Evolutionary conservation across 345 rosid genomes (phyloP).

Genomic region (Acer saccharum): DNA sequence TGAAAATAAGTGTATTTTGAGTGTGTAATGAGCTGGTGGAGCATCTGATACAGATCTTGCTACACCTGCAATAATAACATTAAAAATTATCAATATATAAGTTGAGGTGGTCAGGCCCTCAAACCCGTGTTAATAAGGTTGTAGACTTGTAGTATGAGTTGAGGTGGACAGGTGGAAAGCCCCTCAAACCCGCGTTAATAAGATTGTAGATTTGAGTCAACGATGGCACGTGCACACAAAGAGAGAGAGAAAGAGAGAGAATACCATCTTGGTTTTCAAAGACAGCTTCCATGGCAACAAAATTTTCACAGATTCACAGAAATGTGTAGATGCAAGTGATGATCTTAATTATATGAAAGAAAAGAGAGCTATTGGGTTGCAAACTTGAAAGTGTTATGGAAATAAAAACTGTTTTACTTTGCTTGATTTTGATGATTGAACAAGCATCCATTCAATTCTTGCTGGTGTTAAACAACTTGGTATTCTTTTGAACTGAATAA

Average conservation of each 20-base stretch:
- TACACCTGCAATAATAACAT: constrained; percentile 30
- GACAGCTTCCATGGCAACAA: constrained; percentile 22
- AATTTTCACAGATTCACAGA: not conserved
- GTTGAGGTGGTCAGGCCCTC: no score
- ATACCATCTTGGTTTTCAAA: constrained; percentile 17
- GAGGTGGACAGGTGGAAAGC: no score
- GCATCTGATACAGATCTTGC: constrained; percentile 45
- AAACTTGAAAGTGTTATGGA: constrained; percentile 2
- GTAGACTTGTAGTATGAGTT: not conserved
- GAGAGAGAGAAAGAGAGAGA: not conserved
- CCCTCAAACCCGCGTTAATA: no score
- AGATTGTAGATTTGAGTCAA: not conserved
- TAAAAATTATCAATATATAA: not conserved
- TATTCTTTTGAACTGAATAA: no score
- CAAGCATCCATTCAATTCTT: constrained; percentile 25
- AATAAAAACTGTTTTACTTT: constrained; percentile 11
- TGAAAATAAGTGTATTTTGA: constrained; percentile 55
- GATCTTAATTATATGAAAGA: not conserved
- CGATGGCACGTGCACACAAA: not conserved
- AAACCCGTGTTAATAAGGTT: not conserved
- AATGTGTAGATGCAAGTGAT: not conserved
- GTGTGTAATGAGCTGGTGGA: constrained; percentile 51
- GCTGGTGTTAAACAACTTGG: not conserved
- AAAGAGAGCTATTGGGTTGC: constrained; percentile 9
- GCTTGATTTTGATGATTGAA: constrained; percentile 9